These are phyloP conservation scores for Plectranthus barbatus DNA, from an alignment of 257 asterid genomes.

Conservation along the genomic window DNA sequence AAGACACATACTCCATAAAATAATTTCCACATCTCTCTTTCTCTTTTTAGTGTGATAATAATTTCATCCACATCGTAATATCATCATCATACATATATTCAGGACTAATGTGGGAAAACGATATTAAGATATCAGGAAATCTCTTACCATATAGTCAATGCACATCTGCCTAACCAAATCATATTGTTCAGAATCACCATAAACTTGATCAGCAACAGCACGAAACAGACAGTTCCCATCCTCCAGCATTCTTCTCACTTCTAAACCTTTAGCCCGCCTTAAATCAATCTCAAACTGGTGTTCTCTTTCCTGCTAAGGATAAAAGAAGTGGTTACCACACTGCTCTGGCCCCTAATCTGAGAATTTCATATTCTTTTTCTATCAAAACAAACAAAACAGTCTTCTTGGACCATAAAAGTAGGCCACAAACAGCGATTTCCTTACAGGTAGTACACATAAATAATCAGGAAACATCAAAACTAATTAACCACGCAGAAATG, in stretches of 20 bases:
- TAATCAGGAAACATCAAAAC: not conserved
- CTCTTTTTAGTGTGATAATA: not conserved
- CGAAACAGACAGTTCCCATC: slow-evolving; percentile 99
- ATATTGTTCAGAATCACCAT: slow-evolving; percentile 86
- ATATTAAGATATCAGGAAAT: slow-evolving; percentile 4
- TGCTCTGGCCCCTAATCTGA: not conserved
- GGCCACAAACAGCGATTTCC: not conserved
- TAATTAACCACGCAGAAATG: not conserved
- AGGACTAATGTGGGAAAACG: not conserved
- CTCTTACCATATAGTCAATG: slow-evolving; percentile 93
- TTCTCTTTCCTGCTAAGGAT: slow-evolving; percentile 76
- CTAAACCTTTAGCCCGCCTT: slow-evolving; percentile 81
- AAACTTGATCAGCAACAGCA: slow-evolving; percentile 99
- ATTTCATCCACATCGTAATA: no score
- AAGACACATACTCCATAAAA: not conserved
- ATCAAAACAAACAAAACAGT: slow-evolving; percentile 3
- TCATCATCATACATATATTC: not conserved
- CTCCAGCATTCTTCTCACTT: slow-evolving; percentile 87
- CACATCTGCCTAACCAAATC: slow-evolving; percentile 98
- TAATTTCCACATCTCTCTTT: not conserved
- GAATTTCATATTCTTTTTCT: slow-evolving; percentile 9
- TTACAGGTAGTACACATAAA: not conserved
- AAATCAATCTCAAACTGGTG: slow-evolving; percentile 81
- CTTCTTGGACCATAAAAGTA: not conserved
- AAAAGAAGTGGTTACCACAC: slow-evolving; percentile 3